Evolutionary conservation across 2,329 filamentous ascomycete genomes (phyloP).

Genomic region (Trichoderma cornu-damae): DNA sequence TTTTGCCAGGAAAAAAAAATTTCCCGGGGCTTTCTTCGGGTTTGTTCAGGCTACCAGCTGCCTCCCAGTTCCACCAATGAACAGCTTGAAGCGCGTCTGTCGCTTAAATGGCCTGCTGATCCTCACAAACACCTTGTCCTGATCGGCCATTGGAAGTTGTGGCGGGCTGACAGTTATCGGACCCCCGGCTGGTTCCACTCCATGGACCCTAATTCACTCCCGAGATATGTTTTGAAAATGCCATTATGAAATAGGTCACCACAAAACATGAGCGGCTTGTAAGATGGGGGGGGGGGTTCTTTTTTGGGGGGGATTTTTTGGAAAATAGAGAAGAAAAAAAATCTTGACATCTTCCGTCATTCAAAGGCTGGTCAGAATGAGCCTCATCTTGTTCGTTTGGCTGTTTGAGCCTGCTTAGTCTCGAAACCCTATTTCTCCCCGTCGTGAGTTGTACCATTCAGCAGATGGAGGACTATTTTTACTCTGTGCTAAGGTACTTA

Average conservation of each 20-base stretch:
- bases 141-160: not conserved
- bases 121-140: not conserved
- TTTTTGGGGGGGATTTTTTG: not conserved
- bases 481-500: not conserved
- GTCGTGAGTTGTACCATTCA: not conserved
- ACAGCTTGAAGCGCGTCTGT: slow-evolving; percentile 13
- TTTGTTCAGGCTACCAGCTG: not conserved
- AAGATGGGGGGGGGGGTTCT: not conserved
- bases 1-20: not conserved
- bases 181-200: slow-evolving; percentile 8
- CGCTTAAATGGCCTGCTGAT: slow-evolving; percentile 8
- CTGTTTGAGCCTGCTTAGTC: not conserved
- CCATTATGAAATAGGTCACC: not conserved
- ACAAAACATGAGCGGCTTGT: not conserved
- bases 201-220: slow-evolving; percentile 8
- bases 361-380: not conserved
- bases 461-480: slow-evolving; percentile 7
- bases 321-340: not conserved
- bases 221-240: slow-evolving; percentile 11
- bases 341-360: not conserved
- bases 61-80: not conserved
- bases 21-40: not conserved
- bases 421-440: not conserved
- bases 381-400: too few relatives aligned
- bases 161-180: slow-evolving; percentile 12